Evolutionary conservation across 2,329 filamentous ascomycete genomes (phyloP), one percentile per base, ranked within the genome.

Genomic region (Colletotrichum coccodes): DNA sequence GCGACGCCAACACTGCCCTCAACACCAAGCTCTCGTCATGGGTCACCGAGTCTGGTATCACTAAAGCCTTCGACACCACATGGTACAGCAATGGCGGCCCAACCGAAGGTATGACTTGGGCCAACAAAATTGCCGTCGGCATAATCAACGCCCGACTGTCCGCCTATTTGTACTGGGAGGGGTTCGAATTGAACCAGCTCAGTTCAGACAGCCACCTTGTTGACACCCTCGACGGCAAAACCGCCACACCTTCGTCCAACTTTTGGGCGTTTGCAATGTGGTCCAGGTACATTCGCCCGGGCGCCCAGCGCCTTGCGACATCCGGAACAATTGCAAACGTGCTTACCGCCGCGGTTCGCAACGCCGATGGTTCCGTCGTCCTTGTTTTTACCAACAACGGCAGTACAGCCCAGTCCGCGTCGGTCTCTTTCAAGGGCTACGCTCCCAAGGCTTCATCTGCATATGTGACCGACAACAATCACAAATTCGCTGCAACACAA

Each of bases 121-220:
- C 86, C 1, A 84, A 85, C 71, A 84, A 85, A 71, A 83, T 89
- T 50, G 84, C 85, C 75, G 79, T 79, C 36, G 85, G 82, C 23
- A 76, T 89, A 16, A 79, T 84, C 6, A 82, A 82, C 72, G 80
- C 80, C 28, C 84, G 85, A 71, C 77, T 85, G 6, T 84, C 81
- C 8, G 87, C 82, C 0, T 88, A 87, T 72, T 78, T 89, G 6
- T 88, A 86, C 76, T 89, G 86, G 86, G 83, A 86, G 73, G 85
- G 85, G 34, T 75, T 77, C 21, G 75, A 79, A 71, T 70, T 75
- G 50, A 72, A 74, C 52, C 74, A 78, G 61, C 73, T 72, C 30
- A 74, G 76, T 61, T 73, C 74, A 1, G 72, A 70, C 18, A 72
- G 71, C 9, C 74, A 78, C 56, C 73, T 78, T 1, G 72, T 77